These are phyloP conservation scores for Cladosporium velox DNA, from an alignment of 2,329 filamentous ascomycete species.

Conservation along the genomic window DNA sequence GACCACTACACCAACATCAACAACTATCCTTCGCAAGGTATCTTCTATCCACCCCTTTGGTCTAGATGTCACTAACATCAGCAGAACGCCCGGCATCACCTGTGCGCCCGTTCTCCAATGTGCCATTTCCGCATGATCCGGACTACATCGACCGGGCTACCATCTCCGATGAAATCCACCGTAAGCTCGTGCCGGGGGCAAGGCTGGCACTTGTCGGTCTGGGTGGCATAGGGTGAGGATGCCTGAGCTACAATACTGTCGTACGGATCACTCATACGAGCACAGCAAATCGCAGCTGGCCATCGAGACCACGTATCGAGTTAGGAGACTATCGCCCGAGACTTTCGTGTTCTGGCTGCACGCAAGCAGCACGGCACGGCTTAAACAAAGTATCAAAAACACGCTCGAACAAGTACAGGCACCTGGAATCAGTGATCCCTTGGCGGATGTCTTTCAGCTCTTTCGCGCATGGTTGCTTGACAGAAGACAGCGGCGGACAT, in stretches of 20 bases:
- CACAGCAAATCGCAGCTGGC: too few relatives aligned
- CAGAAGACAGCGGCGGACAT: too few relatives aligned
- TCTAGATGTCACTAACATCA: not conserved
- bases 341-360: too few relatives aligned
- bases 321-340: too few relatives aligned
- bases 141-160: conserved; percentile 27
- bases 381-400: too few relatives aligned
- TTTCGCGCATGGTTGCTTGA: too few relatives aligned
- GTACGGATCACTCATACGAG: too few relatives aligned
- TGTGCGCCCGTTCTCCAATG: conserved; percentile 23
- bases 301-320: too few relatives aligned
- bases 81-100: conserved; percentile 1
- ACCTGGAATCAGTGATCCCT: too few relatives aligned
- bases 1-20: not conserved
- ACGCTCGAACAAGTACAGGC: too few relatives aligned
- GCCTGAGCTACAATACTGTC: not conserved
- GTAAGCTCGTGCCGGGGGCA: conserved; percentile 22
- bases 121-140: conserved; percentile 28
- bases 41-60: not conserved
- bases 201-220: conserved; percentile 29
- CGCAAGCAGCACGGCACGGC: too few relatives aligned
- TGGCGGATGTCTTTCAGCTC: too few relatives aligned
- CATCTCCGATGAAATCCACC: conserved; percentile 21
- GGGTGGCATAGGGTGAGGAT: conserved; percentile 29
- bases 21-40: not conserved